Evolutionary conservation across 495 filamentous ascomycete species (phyloP).

Genomic region (Bacidia gigantensis): DNA sequence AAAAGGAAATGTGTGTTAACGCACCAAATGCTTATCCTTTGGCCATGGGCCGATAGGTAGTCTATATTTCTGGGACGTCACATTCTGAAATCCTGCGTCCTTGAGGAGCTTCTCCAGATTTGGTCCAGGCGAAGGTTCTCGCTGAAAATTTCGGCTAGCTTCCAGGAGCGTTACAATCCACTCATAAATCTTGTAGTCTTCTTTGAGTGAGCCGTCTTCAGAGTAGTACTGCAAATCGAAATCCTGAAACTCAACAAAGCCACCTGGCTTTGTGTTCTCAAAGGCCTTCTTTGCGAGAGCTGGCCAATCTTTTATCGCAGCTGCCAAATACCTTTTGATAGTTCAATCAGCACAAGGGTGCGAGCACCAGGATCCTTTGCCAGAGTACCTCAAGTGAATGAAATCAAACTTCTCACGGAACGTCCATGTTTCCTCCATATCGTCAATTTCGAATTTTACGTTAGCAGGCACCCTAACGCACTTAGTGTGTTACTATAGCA

Average conservation of each 20-base stretch:
- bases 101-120: constrained; percentile 16
- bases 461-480: constrained; percentile 36
- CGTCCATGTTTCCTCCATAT: constrained; percentile 36
- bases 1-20: not conserved
- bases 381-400: constrained; percentile 29
- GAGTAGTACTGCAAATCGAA: constrained; percentile 20
- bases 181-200: not conserved
- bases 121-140: constrained; percentile 14
- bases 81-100: constrained; percentile 19
- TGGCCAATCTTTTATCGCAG: constrained; percentile 37
- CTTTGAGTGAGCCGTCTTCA: constrained; percentile 18
- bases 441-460: constrained; percentile 48
- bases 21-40: constrained; percentile 20
- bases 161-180: constrained; percentile 10
- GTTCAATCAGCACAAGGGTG: constrained; percentile 27
- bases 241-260: constrained; percentile 22
- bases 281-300: constrained; percentile 23
- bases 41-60: constrained; percentile 23
- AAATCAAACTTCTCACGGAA: constrained; percentile 36
- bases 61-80: constrained; percentile 13
- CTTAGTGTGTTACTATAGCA: not conserved
- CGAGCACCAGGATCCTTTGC: not conserved
- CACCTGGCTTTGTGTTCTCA: constrained; percentile 18
- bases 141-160: constrained; percentile 1
- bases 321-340: constrained; percentile 33